Evolutionary conservation across 225 moss, liverwort and hornwort genomes (phyloP).

Genomic region (Pleurozium schreberi): DNA sequence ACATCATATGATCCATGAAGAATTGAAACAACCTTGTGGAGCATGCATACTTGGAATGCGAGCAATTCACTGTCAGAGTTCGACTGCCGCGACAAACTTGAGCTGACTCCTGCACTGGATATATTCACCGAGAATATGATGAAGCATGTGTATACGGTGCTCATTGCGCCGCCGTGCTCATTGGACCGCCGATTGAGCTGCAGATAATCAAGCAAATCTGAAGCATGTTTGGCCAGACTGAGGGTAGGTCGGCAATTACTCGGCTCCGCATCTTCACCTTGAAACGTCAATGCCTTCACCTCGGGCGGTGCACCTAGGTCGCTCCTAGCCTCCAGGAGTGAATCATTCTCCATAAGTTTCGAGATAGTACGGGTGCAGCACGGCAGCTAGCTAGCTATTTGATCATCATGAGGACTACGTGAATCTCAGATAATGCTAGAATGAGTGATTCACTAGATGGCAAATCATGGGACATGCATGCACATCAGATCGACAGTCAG

Average conservation of each 20-base stretch:
- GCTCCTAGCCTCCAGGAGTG: too few relatives aligned
- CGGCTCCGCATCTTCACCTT: neutral
- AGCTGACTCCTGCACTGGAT: neutral
- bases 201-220: neutral
- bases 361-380: neutral
- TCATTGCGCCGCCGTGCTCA: neutral
- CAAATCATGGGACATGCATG: neutral
- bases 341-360: too few relatives aligned
- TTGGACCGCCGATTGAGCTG: neutral
- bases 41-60: neutral
- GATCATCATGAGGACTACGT: neutral
- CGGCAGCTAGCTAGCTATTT: neutral
- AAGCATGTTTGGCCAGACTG: neutral
- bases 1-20: too few relatives aligned
- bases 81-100: neutral
- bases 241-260: neutral
- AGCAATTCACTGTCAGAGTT: neutral
- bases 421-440: neutral
- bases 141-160: neutral
- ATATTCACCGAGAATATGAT: neutral
- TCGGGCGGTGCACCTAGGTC: too few relatives aligned
- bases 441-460: neutral
- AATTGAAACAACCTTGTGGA: neutral
- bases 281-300: neutral
- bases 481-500: neutral